Conservation (phyloP, 176 grass and related monocot genomes). For the Avena insularis region DNA sequence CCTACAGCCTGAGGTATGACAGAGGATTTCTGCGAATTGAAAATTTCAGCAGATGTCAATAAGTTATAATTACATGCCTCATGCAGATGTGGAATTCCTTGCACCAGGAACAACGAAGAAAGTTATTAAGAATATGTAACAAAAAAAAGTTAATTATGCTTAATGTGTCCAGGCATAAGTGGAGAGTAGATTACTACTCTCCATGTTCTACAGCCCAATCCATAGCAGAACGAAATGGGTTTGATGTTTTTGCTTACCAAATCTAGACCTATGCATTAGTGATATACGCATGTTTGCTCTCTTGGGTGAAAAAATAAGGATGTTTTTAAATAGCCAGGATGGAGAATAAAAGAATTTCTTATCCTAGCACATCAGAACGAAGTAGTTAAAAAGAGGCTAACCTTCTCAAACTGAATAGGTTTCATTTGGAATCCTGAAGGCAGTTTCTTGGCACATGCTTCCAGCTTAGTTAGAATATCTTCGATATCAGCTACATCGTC, state of each 20-base stretch:
- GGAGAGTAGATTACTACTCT: slow-evolving; percentile 29
- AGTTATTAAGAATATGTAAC: slow-evolving; percentile 1
- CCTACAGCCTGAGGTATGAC: not conserved
- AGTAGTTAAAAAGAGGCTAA: slow-evolving; percentile 40
- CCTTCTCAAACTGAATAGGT: slow-evolving; percentile 75
- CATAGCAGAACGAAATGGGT: slow-evolving; percentile 26
- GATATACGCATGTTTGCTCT: slow-evolving; percentile 5
- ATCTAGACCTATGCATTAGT: not conserved
- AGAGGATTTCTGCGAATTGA: not conserved
- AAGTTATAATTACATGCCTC: slow-evolving; percentile 15
- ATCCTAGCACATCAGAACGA: slow-evolving; percentile 4
- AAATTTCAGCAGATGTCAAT: slow-evolving; percentile 22
- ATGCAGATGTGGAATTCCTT: not conserved
- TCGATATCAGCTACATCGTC: slow-evolving; percentile 60
- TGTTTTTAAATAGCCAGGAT: not conserved
- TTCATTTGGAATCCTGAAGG: slow-evolving; percentile 70
- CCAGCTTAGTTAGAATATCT: slow-evolving; percentile 68
- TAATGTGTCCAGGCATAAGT: not conserved
- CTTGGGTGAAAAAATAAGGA: slow-evolving; percentile 23
- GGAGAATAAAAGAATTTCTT: not conserved
- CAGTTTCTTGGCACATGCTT: slow-evolving; percentile 67
- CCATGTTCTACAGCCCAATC: slow-evolving; percentile 17
- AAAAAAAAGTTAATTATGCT: slow-evolving; percentile 18
- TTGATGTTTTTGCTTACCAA: slow-evolving; percentile 33
- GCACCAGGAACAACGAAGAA: not conserved